Conservation (phyloP, 495 filamentous ascomycete genomes). For the Talaromyces trachyspermus region DNA sequence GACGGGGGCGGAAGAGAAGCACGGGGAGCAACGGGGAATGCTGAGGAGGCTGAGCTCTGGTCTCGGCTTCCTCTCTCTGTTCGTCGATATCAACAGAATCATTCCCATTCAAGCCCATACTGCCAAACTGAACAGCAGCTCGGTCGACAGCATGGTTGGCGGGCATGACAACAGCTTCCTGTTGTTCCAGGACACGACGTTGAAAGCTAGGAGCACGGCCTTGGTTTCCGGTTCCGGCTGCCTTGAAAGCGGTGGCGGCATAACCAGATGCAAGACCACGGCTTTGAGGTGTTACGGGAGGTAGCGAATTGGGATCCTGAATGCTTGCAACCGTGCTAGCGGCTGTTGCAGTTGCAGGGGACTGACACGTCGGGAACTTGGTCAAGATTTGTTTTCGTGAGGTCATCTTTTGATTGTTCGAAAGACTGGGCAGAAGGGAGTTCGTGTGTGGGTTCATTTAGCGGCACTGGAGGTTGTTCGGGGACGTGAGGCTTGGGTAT, state of each 20-base stretch:
- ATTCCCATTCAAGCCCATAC: constrained; percentile 80
- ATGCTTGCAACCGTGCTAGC: constrained; percentile 88
- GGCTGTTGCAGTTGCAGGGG: constrained; percentile 69
- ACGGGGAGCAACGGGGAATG: constrained; percentile 91
- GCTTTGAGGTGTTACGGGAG: constrained; percentile 48
- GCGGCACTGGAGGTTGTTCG: constrained; percentile 20
- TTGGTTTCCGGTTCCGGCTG: constrained; percentile 44
- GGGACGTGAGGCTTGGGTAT: constrained; percentile 15
- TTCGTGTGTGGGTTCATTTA: constrained; percentile 20
- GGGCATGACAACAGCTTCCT: constrained; percentile 97
- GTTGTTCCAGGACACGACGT: constrained; percentile 82
- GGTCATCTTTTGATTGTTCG: constrained; percentile 67
- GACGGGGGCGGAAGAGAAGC: constrained; percentile 78
- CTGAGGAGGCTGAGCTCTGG: constrained; percentile 86
- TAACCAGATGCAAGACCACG: constrained; percentile 59
- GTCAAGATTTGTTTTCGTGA: constrained; percentile 88
- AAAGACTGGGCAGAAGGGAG: constrained; percentile 49
- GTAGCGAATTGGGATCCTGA: constrained; percentile 55
- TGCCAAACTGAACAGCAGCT: constrained; percentile 94
- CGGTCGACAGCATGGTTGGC: constrained; percentile 95
- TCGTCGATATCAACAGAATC: constrained; percentile 81
- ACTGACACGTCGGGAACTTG: constrained; percentile 73
- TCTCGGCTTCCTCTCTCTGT: constrained; percentile 91
- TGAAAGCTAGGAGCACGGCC: constrained; percentile 67
- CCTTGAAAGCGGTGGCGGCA: constrained; percentile 69